Base-by-base conservation (phyloP, 106 monocot species). In the Dendrobium catenatum region DNA sequence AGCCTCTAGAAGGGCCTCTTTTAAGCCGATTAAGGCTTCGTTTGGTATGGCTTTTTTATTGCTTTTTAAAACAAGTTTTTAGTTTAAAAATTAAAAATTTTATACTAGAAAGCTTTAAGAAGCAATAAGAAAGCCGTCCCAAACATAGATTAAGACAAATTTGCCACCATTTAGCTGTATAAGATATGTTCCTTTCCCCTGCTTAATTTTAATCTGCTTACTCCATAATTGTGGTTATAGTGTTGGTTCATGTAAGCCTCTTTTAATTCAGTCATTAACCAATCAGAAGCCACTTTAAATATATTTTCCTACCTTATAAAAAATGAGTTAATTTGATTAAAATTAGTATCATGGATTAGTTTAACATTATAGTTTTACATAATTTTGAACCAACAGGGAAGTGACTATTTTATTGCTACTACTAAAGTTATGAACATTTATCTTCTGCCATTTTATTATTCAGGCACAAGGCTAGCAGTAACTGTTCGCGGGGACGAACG, bases 391-490 rank as follows among this genome's bases (percentile, higher is more conserved):
- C 70, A 33, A 70, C 16, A 15, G 18, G 4, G 31, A 26, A 26
- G 9, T 68, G 9, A 68, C 9, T 70, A 70, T 70, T 40, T 37
- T 29, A 15, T 37, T 61, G 4, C 70, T 29, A 0, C 24, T n/a
- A 4, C 70, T 33, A 70, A 70, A 40, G 11, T 70, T 40, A 16
- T 37, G 70, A 70, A 37, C 31, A 70, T 3, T 46, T 79, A n/a
- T 67, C 9, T 68, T 4, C 2, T 55, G 10, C 27, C 31, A 79
- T 51, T 84, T 33, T 55, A 22, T 47, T 73, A 76, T 80, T 44
- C 49, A 99, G 99, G 95, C 46, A 90, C 99, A 56, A 85, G 99
- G 31, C 76, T 99, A 84, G 93, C 93, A 82, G 91, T 91, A n/a
- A 85, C 93, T 66, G 55, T 99, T 27, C 85, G 91, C 82, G 99